Evolutionary conservation across 169 alveolate species (phyloP), one percentile per base, ranked within the genome.

Genomic region (Toxoplasma gondii): DNA sequence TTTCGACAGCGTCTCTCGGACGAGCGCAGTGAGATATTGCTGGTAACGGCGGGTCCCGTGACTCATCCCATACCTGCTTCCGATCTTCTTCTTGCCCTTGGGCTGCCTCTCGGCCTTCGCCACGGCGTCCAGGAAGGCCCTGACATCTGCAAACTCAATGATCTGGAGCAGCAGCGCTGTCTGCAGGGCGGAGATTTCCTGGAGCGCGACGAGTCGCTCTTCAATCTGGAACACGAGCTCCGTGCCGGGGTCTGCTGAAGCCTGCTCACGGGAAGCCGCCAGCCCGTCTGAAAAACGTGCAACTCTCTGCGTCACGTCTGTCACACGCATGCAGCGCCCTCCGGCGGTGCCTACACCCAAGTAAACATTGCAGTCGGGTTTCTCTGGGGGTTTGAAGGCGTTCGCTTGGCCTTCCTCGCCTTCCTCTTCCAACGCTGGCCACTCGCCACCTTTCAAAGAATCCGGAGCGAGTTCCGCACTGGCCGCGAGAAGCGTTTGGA

Each of bases 151-250:
- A 29, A 9, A 45, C 90, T 91, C 94, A 7, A 80, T 39, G 31
- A 83, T 54, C 94, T 91, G 94, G 45, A 91, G 94, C 78, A 91
- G 90, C 88, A 91, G 84, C 12, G 83, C 88, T 19, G 94, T 84
- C 84, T 91, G 94, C 78, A 91, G 94, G 41, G 90, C 94, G 49
- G 74, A 45, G 9, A 81, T 44, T 82, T 91, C 87, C 82, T 91
- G 94, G 74, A 91, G 81, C 4, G 67, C 34, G 36, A 41, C 67
- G 44, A 82, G 67, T 12, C 90, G 53, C 90, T 82, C 44, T 31
- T 82, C 90, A 22, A 82, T 44, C 38, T 82, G 44, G 41, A 44
- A 43, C 4, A 82, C 90, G 64, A 41, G 90, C 58, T 39, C 67
- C 36, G 39, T 7, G 44, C 44, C 69, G 5, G 90, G 38, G 45